Percentiles rank a stretch among this genome's conserved stretches.
Evolutionary conservation across 441 rosid species (phyloP).

Genomic region (Erodium trifolium): DNA sequence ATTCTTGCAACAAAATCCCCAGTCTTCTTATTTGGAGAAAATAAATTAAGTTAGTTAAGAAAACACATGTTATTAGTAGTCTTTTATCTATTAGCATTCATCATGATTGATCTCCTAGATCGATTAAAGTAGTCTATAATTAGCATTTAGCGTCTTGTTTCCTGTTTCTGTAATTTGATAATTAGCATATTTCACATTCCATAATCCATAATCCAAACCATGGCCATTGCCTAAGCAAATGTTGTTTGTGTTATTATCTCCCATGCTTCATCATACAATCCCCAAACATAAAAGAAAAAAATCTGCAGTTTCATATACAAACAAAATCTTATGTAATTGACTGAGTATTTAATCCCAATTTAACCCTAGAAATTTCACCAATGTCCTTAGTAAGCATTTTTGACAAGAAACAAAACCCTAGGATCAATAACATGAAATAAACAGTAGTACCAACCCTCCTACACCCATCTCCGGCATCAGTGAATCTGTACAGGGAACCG

Average conservation of each 20-base stretch:
- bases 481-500: conserved; percentile 49
- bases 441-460: conserved; percentile 45
- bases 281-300: no score
- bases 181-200: neutral
- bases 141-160: neutral
- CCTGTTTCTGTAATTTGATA: neutral
- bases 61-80: neutral
- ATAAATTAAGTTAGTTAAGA: no score
- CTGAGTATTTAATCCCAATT: no score
- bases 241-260: no score
- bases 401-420: neutral
- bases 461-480: conserved; percentile 53
- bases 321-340: no score
- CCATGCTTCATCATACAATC: no score
- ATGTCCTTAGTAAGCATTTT: no score
- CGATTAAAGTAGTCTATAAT: neutral
- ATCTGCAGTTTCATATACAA: no score
- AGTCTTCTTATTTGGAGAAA: neutral
- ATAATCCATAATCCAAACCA: neutral
- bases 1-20: neutral
- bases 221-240: no score
- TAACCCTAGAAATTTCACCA: neutral
- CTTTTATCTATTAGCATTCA: neutral
- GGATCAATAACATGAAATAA: no score
- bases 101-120: neutral